phyloP scores from a whole-genome alignment of 2,329 filamentous ascomycete species.

The Aotearoamyces nothofagi region DNA sequence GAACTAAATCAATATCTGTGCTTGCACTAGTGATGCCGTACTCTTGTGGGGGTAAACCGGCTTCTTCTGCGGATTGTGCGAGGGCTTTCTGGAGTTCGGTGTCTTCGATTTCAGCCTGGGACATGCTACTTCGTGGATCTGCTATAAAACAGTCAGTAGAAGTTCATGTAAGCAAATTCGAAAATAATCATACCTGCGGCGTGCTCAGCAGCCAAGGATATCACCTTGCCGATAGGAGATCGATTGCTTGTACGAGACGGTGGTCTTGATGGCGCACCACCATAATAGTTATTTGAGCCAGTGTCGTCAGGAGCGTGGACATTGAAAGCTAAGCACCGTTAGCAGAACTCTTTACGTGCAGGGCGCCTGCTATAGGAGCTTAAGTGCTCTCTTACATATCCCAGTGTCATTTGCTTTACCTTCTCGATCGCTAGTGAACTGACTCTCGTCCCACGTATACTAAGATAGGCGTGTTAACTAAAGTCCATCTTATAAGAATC shows the following conservation, averaged over 20 bases:
- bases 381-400: constrained; percentile 24
- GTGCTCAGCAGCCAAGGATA: constrained; percentile 29
- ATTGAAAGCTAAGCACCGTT: constrained; percentile 30
- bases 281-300: constrained; percentile 26
- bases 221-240: constrained; percentile 37
- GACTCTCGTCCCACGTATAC: constrained; percentile 40
- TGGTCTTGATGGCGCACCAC: constrained; percentile 32
- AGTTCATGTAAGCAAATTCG: constrained; percentile 5
- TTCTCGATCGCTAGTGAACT: constrained; percentile 37
- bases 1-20: constrained; percentile 22
- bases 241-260: constrained; percentile 39
- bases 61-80: constrained; percentile 36
- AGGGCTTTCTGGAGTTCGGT: constrained; percentile 40
- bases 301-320: constrained; percentile 35
- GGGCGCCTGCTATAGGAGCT: neutral
- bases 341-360: constrained; percentile 3
- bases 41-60: constrained; percentile 33
- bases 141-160: constrained; percentile 20
- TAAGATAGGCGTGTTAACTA: constrained; percentile 24
- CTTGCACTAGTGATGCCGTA: constrained; percentile 28
- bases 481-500: constrained; percentile 2
- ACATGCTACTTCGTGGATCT: constrained; percentile 17
- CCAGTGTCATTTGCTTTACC: constrained; percentile 27
- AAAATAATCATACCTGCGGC: constrained; percentile 24
- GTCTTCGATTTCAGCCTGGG: constrained; percentile 23